These are phyloP conservation scores for Picochlorum sp. DNA, from an alignment of 139 green algal species.

Conservation along the genomic window DNA sequence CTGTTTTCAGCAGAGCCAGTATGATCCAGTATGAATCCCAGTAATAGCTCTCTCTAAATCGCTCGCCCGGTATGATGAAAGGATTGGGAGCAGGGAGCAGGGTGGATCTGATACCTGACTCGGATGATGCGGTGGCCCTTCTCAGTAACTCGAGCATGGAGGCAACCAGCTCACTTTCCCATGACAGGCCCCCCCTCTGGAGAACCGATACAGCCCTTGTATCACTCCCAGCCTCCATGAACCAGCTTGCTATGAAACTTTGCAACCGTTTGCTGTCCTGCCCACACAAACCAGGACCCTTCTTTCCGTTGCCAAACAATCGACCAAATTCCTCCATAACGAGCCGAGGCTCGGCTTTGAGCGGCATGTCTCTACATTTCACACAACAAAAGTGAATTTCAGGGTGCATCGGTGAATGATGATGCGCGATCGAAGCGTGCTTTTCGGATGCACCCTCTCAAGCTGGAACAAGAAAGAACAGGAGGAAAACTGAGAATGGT, in stretches of 20 bases:
- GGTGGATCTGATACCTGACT: slow-evolving; percentile 9
- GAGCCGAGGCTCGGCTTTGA: too few species aligned
- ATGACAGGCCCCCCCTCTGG: too few species aligned
- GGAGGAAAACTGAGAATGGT: neutral
- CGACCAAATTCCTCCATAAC: neutral
- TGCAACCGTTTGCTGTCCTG: neutral
- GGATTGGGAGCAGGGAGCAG: slow-evolving; percentile 67
- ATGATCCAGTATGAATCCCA: slow-evolving; percentile 85
- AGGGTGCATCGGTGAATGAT: too few species aligned
- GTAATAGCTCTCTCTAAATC: slow-evolving; percentile 85
- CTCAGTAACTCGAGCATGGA: too few species aligned
- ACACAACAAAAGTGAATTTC: too few species aligned
- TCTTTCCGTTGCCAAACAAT: neutral
- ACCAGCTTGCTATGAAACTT: slow-evolving; percentile 11
- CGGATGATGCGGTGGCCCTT: too few species aligned
- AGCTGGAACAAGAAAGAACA: too few species aligned
- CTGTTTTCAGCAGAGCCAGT: slow-evolving; percentile 64
- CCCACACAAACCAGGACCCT: neutral
- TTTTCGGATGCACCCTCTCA: too few species aligned
- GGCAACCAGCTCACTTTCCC: too few species aligned
- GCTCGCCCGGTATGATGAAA: slow-evolving; percentile 69
- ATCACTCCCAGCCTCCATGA: slow-evolving; percentile 1
- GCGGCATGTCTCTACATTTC: too few species aligned
- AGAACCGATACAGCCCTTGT: neutral
- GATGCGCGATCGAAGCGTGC: too few species aligned